Percentiles rank a stretch among this genome's conserved stretches.
phyloP scores from a whole-genome alignment of 768 basidiomycete genomes.

The Asterophora parasitica region DNA sequence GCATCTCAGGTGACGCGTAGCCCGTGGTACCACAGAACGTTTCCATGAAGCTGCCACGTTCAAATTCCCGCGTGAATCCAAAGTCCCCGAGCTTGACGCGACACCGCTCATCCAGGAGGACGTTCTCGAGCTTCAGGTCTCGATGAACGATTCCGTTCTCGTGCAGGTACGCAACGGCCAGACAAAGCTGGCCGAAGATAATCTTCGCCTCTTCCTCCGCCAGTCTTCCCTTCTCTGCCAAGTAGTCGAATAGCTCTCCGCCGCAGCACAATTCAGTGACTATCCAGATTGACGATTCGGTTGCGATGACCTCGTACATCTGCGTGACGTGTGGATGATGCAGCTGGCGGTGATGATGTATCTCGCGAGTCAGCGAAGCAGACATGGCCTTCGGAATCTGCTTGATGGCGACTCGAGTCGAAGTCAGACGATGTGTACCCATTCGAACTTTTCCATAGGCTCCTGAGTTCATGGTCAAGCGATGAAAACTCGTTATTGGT shows the following conservation, averaged over 20 bases:
- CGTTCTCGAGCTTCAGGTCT: constrained; percentile 95
- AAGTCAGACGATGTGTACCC: constrained; percentile 90
- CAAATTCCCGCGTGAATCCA: constrained; percentile 92
- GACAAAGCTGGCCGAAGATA: constrained; percentile 94
- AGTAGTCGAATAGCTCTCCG: constrained; percentile 97
- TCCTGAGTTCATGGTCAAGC: constrained; percentile 41
- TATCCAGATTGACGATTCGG: constrained; percentile 94
- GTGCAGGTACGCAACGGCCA: constrained; percentile 92
- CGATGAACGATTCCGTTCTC: constrained; percentile 92
- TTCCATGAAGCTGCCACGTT: constrained; percentile 72
- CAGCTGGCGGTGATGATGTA: constrained; percentile 95
- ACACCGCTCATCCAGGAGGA: constrained; percentile 85
- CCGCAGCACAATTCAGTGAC: constrained; percentile 96
- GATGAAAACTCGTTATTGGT: neutral
- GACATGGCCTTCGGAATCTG: constrained; percentile 96
- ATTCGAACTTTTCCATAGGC: constrained; percentile 95
- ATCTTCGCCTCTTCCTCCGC: constrained; percentile 78
- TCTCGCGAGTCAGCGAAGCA: constrained; percentile 89
- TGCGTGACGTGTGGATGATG: constrained; percentile 96
- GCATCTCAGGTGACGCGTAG: constrained; percentile 91
- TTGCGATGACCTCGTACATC: constrained; percentile 97
- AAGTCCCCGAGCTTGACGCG: constrained; percentile 93
- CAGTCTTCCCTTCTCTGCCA: constrained; percentile 89
- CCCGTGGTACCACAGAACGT: constrained; percentile 96
- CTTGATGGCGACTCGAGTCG: constrained; percentile 92